Percentiles rank a stretch among this genome's conserved stretches.
phyloP scores from a whole-genome alignment of 2,329 filamentous ascomycete genomes.

The Pseudogymnoascus sp. region DNA sequence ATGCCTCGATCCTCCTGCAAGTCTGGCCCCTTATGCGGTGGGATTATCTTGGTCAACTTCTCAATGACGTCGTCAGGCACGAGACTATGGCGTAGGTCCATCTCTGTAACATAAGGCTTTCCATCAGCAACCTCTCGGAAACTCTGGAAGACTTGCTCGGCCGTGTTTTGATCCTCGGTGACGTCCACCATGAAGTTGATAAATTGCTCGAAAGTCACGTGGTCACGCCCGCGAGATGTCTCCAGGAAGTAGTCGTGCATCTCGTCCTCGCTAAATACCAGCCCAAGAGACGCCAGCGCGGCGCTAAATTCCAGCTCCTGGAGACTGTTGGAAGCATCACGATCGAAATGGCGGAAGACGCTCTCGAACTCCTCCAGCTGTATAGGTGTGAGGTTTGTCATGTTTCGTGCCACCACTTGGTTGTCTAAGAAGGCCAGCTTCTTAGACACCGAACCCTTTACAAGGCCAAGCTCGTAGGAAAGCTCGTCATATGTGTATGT shows the following conservation, averaged over 20 bases:
- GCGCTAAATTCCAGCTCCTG: constrained; percentile 94
- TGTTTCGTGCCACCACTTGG: constrained; percentile 94
- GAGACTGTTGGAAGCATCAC: constrained; percentile 81
- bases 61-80: constrained; percentile 97
- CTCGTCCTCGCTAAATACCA: constrained; percentile 95
- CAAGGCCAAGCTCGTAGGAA: constrained; percentile 83
- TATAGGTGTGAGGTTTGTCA: constrained; percentile 98
- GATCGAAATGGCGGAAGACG: constrained; percentile 96
- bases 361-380: constrained; percentile 98
- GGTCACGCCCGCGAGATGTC: constrained; percentile 68
- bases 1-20: constrained; percentile 75
- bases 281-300: constrained; percentile 83
- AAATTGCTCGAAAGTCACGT: constrained; percentile 96
- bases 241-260: constrained; percentile 94
- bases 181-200: constrained; percentile 99
- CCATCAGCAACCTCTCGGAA: constrained; percentile 97
- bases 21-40: constrained; percentile 74
- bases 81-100: constrained; percentile 88
- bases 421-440: constrained; percentile 96
- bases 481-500: constrained; percentile 98
- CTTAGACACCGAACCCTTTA: constrained; percentile 87
- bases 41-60: constrained; percentile 81
- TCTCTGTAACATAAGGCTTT: constrained; percentile 97
- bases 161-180: constrained; percentile 97
- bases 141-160: constrained; percentile 95